phyloP scores from a whole-genome alignment of 345 rosid species.

The Rhizophora mangle region DNA sequence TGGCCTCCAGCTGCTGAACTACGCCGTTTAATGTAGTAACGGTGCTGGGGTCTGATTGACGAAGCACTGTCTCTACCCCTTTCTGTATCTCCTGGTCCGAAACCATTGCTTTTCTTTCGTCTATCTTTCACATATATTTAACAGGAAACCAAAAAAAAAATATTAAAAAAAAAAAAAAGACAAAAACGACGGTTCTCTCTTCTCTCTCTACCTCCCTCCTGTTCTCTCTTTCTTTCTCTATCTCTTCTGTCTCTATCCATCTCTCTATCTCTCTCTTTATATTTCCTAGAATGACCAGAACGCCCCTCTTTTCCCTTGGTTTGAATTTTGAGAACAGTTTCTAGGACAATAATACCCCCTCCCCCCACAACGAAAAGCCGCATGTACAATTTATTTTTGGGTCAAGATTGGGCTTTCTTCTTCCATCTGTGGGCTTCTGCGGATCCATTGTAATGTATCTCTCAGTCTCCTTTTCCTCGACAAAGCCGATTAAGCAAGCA shows the following conservation, averaged over 20 bases:
- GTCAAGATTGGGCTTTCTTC: too few relatives aligned
- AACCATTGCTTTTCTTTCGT: constrained; percentile 39
- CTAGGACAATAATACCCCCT: too few relatives aligned
- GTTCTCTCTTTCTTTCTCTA: not conserved
- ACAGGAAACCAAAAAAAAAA: constrained; percentile 39
- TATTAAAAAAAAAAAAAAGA: constrained; percentile 6
- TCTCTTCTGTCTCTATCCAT: not conserved
- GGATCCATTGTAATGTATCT: too few relatives aligned
- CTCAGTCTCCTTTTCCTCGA: too few relatives aligned
- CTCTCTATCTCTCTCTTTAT: not conserved
- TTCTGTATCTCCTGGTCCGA: constrained; percentile 83
- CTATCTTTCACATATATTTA: constrained; percentile 31
- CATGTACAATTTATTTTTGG: too few relatives aligned
- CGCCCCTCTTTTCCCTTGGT: not conserved
- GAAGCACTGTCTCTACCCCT: constrained; percentile 74
- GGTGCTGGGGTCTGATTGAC: constrained; percentile 62
- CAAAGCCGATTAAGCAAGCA: too few relatives aligned
- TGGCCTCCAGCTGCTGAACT: constrained; percentile 79
- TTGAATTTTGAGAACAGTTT: not conserved
- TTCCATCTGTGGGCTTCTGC: too few relatives aligned
- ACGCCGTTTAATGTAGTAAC: constrained; percentile 67
- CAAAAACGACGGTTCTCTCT: constrained; percentile 21
- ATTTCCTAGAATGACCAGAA: not conserved
- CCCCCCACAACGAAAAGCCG: too few relatives aligned
- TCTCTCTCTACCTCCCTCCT: constrained; percentile 15